Conservation (phyloP, 2,329 filamentous ascomycete species). For the Chaetomium olivaceum region DNA sequence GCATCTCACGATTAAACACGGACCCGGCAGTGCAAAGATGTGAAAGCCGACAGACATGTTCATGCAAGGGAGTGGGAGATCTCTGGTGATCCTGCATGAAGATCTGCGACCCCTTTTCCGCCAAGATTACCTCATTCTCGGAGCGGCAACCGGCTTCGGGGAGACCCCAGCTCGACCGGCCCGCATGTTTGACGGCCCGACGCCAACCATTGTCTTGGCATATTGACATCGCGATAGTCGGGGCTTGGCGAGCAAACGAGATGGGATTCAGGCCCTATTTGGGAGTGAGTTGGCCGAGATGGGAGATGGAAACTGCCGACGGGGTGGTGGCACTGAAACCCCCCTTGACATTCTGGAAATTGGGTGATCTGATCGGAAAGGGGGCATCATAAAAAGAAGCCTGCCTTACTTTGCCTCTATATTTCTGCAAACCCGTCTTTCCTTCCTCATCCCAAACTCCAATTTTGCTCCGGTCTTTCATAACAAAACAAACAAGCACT, state of each 20-base stretch:
- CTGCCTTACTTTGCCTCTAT: neutral
- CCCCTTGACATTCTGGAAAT: slow-evolving; percentile 16
- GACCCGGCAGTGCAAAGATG: neutral
- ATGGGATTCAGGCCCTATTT: slow-evolving; percentile 8
- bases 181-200: slow-evolving; percentile 9
- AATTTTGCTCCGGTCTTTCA: neutral
- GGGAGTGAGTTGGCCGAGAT: neutral
- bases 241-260: slow-evolving; percentile 25
- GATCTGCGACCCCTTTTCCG: slow-evolving; percentile 2
- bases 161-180: slow-evolving; percentile 2
- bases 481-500: neutral
- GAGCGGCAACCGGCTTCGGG: neutral
- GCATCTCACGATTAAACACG: neutral
- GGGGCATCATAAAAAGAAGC: slow-evolving; percentile 7
- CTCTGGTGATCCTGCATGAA: neutral
- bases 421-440: neutral
- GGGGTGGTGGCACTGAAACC: neutral
- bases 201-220: slow-evolving; percentile 22
- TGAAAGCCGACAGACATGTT: neutral
- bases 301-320: neutral
- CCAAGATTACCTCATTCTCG: neutral
- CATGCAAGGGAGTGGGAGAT: neutral
- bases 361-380: neutral
- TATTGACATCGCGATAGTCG: slow-evolving; percentile 26
- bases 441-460: neutral